Evolutionary conservation across 108 stramenopile species (phyloP), one percentile per base, ranked within the genome.

Genomic region (Ochromonas danica): DNA sequence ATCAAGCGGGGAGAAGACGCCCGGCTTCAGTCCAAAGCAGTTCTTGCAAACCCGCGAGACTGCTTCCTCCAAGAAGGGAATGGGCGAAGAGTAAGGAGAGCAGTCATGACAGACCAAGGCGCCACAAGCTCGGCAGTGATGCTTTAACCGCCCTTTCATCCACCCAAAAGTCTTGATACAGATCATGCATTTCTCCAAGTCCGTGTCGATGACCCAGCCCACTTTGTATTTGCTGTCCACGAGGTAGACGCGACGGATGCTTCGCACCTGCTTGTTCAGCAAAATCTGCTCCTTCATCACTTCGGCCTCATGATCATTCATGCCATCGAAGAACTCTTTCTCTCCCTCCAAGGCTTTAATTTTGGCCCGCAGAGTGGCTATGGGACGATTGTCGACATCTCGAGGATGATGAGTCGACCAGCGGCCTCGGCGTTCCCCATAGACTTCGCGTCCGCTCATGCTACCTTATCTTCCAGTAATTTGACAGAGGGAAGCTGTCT

Each of bases 1-100:
- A n/a, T n/a, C n/a, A n/a, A n/a, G n/a, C 6, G 72, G 51, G 6
- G 51, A 6, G 3, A 57, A 3, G n/a, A 75, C 72, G 17, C 31
- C 51, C 3, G 51, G 30, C 31, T 75, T 75, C 31, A 75, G 6
- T 27, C 72, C 72, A 75, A 75, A 75, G 25, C 72, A 75, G 10
- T 75, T 36, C 6, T 30, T 33, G 31, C 72, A 75, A 10, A 75
- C 72, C 27, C 72, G 14, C 14, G 72, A 75, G 14, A 17, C 31
- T 17, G 6, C 31, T 33, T 75, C 72, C 14, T 36, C 43, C 43
- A 75, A 60, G 35, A 14, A 27, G 31, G 72, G 72, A 6, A 75
- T 25, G 27, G 6, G 3, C 27, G 72, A 6, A 28, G 22, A 14
- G 31, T 75, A 33, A 38, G 72, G 72, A 6, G 72, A 75, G 35